These are phyloP conservation scores for Protomyces arabidopsidicola DNA, from an alignment of 1,139 yeast genomes.

Conservation along the genomic window DNA sequence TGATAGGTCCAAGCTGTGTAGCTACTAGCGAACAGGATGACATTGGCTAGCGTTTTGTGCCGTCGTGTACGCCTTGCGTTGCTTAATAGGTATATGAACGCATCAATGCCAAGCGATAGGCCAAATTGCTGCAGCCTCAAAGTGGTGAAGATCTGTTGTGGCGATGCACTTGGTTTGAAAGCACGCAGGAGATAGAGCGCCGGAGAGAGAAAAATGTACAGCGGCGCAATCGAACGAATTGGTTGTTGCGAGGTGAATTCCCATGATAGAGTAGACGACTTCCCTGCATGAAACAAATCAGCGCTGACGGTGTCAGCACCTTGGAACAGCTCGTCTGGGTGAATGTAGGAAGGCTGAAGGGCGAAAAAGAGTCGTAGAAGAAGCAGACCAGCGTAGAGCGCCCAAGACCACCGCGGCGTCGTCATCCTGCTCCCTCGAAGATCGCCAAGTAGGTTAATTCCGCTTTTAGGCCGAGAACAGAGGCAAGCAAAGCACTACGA, in stretches of 20 bases:
- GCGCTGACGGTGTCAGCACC: conserved; percentile 61
- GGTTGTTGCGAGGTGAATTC: conserved; percentile 61
- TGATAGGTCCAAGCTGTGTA: conserved; percentile 78
- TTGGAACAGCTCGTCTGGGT: conserved; percentile 97
- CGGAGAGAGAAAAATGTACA: conserved; percentile 60
- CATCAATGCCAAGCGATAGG: conserved; percentile 38
- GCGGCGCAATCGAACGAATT: conserved; percentile 68
- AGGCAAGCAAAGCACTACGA: no score
- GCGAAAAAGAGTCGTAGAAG: conserved; percentile 54
- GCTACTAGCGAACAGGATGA: conserved; percentile 26
- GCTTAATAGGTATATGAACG: conserved; percentile 1
- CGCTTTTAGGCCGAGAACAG: no score
- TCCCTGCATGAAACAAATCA: conserved; percentile 39
- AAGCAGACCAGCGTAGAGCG: conserved; percentile 29
- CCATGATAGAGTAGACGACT: conserved; percentile 63
- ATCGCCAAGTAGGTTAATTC: no score
- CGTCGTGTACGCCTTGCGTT: neutral
- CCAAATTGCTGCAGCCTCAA: conserved; percentile 56
- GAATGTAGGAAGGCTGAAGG: conserved; percentile 75
- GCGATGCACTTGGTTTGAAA: conserved; percentile 35
- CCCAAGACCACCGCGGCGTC: neutral
- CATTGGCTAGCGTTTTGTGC: neutral
- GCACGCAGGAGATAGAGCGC: conserved; percentile 47
- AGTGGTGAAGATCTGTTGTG: conserved; percentile 50
- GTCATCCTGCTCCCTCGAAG: neutral